Conservation (phyloP, 768 basidiomycete genomes). For the Lyophyllum shimeji region DNA sequence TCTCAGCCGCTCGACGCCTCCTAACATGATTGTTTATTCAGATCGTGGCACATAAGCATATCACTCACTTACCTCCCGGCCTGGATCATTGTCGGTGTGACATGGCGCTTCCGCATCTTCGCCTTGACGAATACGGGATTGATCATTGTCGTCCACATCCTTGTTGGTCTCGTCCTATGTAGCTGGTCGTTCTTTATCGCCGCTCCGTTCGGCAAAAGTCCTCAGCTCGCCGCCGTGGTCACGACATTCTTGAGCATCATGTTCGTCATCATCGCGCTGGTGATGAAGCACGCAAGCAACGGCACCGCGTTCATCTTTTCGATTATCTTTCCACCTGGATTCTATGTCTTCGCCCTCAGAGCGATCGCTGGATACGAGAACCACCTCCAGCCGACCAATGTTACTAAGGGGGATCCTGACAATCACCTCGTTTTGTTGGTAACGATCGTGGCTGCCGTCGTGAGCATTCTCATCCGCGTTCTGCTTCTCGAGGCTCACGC, state of each 20-base stretch:
- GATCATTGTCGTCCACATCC: constrained; percentile 61
- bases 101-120: constrained; percentile 73
- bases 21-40: constrained; percentile 13
- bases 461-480: constrained; percentile 31
- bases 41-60: constrained; percentile 67
- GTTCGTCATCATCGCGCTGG: constrained; percentile 65
- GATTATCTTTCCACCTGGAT: constrained; percentile 72
- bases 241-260: constrained; percentile 66
- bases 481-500: neutral
- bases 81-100: constrained; percentile 66
- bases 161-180: constrained; percentile 65
- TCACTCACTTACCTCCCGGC: constrained; percentile 72
- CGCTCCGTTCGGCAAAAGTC: constrained; percentile 69
- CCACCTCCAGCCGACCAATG: constrained; percentile 51
- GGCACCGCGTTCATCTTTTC: constrained; percentile 60
- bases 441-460: constrained; percentile 62
- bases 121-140: constrained; percentile 55
- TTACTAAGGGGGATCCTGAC: constrained; percentile 62
- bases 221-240: constrained; percentile 66
- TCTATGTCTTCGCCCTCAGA: constrained; percentile 71
- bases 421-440: constrained; percentile 51
- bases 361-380: constrained; percentile 70
- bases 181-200: constrained; percentile 74
- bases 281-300: constrained; percentile 42
- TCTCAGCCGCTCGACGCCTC: neutral